Conservation (phyloP, 768 basidiomycete genomes). For the Dioszegia aurantiaca region DNA sequence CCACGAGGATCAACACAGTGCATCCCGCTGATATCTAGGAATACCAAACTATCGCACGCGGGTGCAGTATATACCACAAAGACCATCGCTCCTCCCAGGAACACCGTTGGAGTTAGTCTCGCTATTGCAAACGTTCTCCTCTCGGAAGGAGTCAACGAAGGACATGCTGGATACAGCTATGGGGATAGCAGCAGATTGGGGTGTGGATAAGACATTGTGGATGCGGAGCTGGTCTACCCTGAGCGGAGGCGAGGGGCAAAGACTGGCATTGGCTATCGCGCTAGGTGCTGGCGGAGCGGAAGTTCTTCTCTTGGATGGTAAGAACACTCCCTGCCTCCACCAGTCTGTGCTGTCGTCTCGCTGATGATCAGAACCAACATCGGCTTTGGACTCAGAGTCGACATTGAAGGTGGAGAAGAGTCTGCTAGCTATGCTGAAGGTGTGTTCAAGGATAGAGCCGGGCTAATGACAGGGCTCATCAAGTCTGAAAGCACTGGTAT, state of each 20-base stretch:
- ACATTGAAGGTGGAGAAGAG: constrained; percentile 66
- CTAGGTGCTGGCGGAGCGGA: constrained; percentile 72
- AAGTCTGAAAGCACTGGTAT: constrained; percentile 65
- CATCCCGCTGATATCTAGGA: constrained; percentile 55
- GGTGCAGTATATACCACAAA: constrained; percentile 82
- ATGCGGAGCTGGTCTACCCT: constrained; percentile 72
- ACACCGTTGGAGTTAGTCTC: constrained; percentile 71
- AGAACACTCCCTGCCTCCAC: constrained; percentile 17
- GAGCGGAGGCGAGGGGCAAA: constrained; percentile 82
- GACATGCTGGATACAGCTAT: constrained; percentile 44
- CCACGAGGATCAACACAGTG: not conserved
- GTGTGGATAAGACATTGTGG: constrained; percentile 68
- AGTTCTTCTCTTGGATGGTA: constrained; percentile 61
- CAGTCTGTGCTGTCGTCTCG: too few species aligned
- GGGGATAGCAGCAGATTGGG: constrained; percentile 65
- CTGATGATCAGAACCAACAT: constrained; percentile 72
- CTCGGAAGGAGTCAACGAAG: constrained; percentile 51
- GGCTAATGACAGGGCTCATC: constrained; percentile 20
- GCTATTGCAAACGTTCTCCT: constrained; percentile 59
- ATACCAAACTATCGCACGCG: constrained; percentile 73
- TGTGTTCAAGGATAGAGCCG: constrained; percentile 2
- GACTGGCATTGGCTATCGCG: constrained; percentile 74
- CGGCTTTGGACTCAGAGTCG: constrained; percentile 72
- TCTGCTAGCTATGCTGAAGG: constrained; percentile 59
- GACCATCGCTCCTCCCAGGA: constrained; percentile 78